Percentiles rank a stretch among this genome's conserved stretches.
Evolutionary conservation across 129 eudicot species (phyloP).

Genomic region (Chrysanthemum lavandulifolium): DNA sequence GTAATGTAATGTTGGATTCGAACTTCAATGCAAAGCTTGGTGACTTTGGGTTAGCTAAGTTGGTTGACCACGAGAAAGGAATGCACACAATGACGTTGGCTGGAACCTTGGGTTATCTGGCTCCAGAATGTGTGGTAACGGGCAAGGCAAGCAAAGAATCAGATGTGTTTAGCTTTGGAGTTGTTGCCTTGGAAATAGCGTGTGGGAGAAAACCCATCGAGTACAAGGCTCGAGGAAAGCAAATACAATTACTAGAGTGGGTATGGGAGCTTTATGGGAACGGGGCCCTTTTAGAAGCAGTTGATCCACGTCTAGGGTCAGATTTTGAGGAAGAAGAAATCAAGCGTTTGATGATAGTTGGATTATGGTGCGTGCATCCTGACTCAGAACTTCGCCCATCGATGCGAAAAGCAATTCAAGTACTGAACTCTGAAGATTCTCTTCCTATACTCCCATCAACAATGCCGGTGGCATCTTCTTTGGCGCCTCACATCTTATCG

Average conservation of each 20-base stretch:
- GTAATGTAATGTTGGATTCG: conserved; percentile 41
- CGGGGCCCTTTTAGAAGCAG: conserved; percentile 33
- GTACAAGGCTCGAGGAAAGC: conserved; percentile 8
- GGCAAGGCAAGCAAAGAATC: conserved; percentile 39
- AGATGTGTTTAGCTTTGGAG: conserved; percentile 38
- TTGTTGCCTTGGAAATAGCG: conserved; percentile 35
- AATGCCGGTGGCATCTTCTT: conserved; percentile 38
- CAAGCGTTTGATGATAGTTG: conserved; percentile 32
- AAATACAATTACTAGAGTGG: conserved; percentile 29
- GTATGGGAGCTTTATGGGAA: conserved; percentile 41
- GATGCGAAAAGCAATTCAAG: conserved; percentile 32
- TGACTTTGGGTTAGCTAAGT: conserved; percentile 43
- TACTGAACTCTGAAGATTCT: conserved; percentile 28
- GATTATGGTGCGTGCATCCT: conserved; percentile 50
- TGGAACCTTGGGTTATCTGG: conserved; percentile 44
- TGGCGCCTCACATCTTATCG: not conserved
- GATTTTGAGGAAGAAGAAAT: conserved; percentile 29
- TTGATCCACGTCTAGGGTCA: conserved; percentile 25
- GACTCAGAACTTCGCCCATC: conserved; percentile 33
- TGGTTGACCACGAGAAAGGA: conserved; percentile 41
- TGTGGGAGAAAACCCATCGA: conserved; percentile 37
- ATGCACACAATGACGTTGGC: conserved; percentile 29
- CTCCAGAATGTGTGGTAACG: conserved; percentile 35
- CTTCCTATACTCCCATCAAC: conserved; percentile 25
- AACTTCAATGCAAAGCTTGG: conserved; percentile 37